Evolutionary conservation across 805 yeast genomes (phyloP).

Genomic region (Ogataea pini): DNA sequence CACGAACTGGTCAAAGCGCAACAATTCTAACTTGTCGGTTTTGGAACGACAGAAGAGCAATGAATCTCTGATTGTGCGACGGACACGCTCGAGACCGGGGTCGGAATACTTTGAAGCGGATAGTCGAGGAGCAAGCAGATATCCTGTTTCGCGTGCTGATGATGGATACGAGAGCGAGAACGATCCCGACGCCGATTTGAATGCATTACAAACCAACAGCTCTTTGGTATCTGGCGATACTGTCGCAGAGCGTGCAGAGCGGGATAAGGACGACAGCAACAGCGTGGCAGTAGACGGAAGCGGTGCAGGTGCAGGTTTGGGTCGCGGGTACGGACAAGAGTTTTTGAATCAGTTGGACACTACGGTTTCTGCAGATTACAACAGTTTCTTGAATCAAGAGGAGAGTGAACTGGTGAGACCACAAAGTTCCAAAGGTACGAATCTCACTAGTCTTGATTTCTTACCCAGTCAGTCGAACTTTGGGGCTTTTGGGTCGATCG

Average conservation of each 20-base stretch:
- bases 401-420: conserved; percentile 8
- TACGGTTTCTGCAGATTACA: conserved; percentile 8
- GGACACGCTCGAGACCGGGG: background rate
- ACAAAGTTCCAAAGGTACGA: conserved; percentile 7
- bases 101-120: background rate
- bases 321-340: background rate
- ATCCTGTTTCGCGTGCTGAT: background rate
- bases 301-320: background rate
- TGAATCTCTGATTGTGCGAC: conserved; percentile 13
- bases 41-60: conserved; percentile 16
- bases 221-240: conserved; percentile 9
- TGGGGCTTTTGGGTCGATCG: conserved; percentile 5
- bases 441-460: conserved; percentile 20
- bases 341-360: conserved; percentile 5
- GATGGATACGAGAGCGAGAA: conserved; percentile 18
- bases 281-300: background rate
- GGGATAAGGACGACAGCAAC: conserved; percentile 3
- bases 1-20: conserved; percentile 1
- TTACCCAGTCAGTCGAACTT: conserved; percentile 19
- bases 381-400: background rate
- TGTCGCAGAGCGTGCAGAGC: background rate
- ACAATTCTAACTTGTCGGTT: conserved; percentile 11
- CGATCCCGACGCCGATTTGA: conserved; percentile 23
- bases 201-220: conserved; percentile 18
- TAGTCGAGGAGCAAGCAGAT: background rate